Evolutionary conservation across 1,284 basidiomycete genomes (phyloP).

Genomic region (Limonomyces culmigenus): DNA sequence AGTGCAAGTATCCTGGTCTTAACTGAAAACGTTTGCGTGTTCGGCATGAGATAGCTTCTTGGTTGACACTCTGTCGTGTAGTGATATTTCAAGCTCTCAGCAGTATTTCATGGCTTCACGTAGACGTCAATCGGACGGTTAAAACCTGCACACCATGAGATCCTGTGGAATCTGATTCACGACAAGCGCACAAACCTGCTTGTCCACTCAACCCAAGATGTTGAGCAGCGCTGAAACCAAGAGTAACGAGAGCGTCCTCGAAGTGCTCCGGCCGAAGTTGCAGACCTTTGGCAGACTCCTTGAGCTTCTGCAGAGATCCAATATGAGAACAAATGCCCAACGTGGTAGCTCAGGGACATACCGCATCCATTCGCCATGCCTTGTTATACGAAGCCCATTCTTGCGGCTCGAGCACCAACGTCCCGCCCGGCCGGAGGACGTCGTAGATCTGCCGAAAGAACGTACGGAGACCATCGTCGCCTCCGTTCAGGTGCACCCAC

Average conservation of each 20-base stretch:
- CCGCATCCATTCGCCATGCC: slow-evolving; percentile 48
- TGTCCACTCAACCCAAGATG: slow-evolving; percentile 39
- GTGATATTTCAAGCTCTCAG: too few relatives aligned
- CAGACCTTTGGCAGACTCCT: slow-evolving; percentile 36
- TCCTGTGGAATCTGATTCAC: not conserved
- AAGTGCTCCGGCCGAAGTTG: slow-evolving; percentile 47
- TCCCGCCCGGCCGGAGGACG: slow-evolving; percentile 38
- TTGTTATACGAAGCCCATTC: slow-evolving; percentile 66
- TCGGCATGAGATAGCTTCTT: too few relatives aligned
- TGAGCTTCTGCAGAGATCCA: slow-evolving; percentile 23
- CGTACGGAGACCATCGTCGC: slow-evolving; percentile 42
- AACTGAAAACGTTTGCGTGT: too few relatives aligned
- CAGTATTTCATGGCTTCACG: slow-evolving; percentile 15
- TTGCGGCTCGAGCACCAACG: slow-evolving; percentile 63
- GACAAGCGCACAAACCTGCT: slow-evolving; percentile 22
- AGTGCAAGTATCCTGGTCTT: too few relatives aligned
- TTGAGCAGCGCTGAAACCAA: slow-evolving; percentile 41
- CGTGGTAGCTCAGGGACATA: slow-evolving; percentile 9
- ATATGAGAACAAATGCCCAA: slow-evolving; percentile 1
- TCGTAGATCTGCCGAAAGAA: slow-evolving; percentile 49
- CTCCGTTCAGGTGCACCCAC: slow-evolving; percentile 71
- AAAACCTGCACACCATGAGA: slow-evolving; percentile 19
- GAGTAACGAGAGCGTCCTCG: slow-evolving; percentile 25
- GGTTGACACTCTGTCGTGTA: too few relatives aligned
- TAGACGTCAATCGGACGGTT: slow-evolving; percentile 31